Percentiles rank a stretch among this genome's conserved stretches.
Conservation (phyloP, 208 protist genomes). For the Blastocrithidia nonstop region DNA sequence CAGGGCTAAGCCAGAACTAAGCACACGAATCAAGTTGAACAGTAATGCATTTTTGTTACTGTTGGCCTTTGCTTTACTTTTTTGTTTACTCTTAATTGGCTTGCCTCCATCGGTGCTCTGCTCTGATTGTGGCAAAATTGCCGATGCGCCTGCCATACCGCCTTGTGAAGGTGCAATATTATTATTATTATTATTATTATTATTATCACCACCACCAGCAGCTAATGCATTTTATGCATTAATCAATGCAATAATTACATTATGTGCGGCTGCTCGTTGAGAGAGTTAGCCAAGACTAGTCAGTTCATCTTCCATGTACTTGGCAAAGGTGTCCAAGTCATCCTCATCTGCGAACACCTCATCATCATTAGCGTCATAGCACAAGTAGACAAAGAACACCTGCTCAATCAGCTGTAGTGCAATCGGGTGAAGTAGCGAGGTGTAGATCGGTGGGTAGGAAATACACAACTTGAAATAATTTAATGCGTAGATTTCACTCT, state of each 20-base stretch:
- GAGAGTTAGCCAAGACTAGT: conserved; percentile 54
- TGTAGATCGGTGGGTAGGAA: conserved; percentile 24
- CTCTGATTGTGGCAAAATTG: too few species aligned
- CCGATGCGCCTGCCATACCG: neutral
- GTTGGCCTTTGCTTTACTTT: conserved; percentile 42
- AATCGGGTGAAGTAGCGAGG: conserved; percentile 30
- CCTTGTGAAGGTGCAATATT: too few species aligned
- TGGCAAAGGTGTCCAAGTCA: conserved; percentile 56
- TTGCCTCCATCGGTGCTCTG: too few species aligned
- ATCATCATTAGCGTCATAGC: conserved; percentile 65
- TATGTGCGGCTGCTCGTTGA: conserved; percentile 54
- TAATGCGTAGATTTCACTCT: conserved; percentile 68
- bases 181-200: too few species aligned
- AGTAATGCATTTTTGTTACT: conserved; percentile 43
- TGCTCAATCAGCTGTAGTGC: conserved; percentile 56
- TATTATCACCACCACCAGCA: too few species aligned
- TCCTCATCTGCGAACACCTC: conserved; percentile 52
- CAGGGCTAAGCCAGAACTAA: conserved; percentile 36
- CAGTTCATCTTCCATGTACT: conserved; percentile 77
- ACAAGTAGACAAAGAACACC: conserved; percentile 68
- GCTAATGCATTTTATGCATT: too few species aligned
- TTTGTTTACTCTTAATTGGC: neutral
- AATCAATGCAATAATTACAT: conserved; percentile 57
- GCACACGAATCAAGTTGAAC: conserved; percentile 37
- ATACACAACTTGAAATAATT: conserved; percentile 70